Conservation (phyloP, 1,284 basidiomycete genomes). For the Cryptococcus sp. region DNA sequence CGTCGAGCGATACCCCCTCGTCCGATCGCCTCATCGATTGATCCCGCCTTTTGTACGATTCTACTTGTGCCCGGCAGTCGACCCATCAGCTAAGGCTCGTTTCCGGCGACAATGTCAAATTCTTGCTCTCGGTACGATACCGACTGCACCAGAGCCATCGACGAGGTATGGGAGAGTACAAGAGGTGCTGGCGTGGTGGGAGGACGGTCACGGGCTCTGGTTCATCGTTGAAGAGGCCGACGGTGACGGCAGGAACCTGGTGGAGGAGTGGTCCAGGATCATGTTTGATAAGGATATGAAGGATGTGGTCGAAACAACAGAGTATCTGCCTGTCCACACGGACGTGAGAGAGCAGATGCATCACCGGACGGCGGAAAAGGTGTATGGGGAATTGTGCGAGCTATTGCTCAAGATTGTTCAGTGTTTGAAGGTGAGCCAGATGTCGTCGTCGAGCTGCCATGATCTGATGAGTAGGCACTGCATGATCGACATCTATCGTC, state of each 20-base stretch:
- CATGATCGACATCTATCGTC: constrained; percentile 24
- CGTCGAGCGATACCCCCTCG: constrained; percentile 10
- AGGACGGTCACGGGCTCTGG: constrained; percentile 30
- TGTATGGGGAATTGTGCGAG: constrained; percentile 20
- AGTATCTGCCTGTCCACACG: background rate
- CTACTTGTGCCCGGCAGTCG: background rate
- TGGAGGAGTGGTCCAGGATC: constrained; percentile 13
- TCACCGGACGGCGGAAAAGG: background rate
- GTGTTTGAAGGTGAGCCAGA: constrained; percentile 16
- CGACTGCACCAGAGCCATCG: constrained; percentile 1
- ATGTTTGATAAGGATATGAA: constrained; percentile 9
- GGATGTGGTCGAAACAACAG: constrained; percentile 3
- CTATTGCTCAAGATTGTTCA: constrained; percentile 23
- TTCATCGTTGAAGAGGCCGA: constrained; percentile 11
- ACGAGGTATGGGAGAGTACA: background rate
- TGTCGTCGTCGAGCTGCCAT: background rate
- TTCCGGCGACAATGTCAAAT: constrained; percentile 27
- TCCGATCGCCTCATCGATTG: background rate
- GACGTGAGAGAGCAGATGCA: background rate
- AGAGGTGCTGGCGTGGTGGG: constrained; percentile 31
- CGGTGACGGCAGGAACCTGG: background rate
- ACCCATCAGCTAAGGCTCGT: background rate
- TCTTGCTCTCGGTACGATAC: constrained; percentile 19
- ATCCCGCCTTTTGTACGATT: constrained; percentile 1
- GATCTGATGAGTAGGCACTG: constrained; percentile 18